phyloP scores from a whole-genome alignment of 345 rosid species.

The Dimocarpus longan region DNA sequence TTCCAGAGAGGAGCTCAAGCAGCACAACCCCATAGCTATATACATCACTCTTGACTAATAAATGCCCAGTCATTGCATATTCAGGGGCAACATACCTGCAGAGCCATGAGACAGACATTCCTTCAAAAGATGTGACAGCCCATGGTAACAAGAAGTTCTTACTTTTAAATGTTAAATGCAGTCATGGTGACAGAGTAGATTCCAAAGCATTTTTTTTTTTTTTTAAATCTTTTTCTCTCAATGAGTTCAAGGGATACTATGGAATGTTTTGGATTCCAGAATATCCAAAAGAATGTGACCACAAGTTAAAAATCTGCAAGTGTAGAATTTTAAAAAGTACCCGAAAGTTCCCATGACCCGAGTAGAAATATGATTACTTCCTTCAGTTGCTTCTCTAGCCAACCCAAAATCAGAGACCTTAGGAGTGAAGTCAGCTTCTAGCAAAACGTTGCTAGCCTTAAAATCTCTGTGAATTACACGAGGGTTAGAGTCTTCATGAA shows the following conservation, averaged over 20 bases:
- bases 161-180: not conserved
- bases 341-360: slow-evolving; percentile 99
- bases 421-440: slow-evolving; percentile 91
- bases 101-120: not conserved
- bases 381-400: slow-evolving; percentile 99
- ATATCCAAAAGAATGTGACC: not conserved
- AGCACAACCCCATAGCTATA: slow-evolving; percentile 98
- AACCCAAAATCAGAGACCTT: slow-evolving; percentile 99
- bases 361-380: slow-evolving; percentile 94
- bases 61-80: slow-evolving; percentile 99
- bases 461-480: slow-evolving; percentile 98
- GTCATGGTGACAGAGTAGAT: not conserved
- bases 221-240: not conserved
- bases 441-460: slow-evolving; percentile 92
- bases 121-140: not conserved
- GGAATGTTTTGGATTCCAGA: not conserved
- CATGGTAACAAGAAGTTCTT: not conserved
- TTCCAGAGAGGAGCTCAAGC: slow-evolving; percentile 95
- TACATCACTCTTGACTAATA: slow-evolving; percentile 97
- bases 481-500: slow-evolving; percentile 98
- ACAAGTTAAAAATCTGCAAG: not conserved
- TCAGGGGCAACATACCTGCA: slow-evolving; percentile 99
- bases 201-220: not conserved
- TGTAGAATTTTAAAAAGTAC: slow-evolving; percentile 40
- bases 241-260: not conserved